phyloP scores from a whole-genome alignment of 1,284 basidiomycete genomes.

The Apiotrichum sp. region DNA sequence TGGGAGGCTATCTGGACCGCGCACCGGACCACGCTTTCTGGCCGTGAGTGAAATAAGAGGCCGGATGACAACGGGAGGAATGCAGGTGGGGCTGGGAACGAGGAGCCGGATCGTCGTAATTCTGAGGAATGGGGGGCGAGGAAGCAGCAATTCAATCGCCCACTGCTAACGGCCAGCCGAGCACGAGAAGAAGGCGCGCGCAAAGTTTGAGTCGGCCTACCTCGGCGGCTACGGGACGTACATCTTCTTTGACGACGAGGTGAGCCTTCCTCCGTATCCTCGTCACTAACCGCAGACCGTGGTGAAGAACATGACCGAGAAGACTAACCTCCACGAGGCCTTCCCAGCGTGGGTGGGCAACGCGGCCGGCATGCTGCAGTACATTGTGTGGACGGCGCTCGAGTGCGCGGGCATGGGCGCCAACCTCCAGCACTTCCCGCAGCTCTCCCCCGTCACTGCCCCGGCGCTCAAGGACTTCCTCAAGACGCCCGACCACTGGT shows the following conservation, averaged over 20 bases:
- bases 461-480: conserved; percentile 36
- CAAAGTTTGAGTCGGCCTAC: conserved; percentile 30
- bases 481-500: conserved; percentile 45
- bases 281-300: conserved; percentile 8
- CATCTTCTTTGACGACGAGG: conserved; percentile 49
- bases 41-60: not conserved
- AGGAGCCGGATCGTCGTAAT: too few relatives aligned
- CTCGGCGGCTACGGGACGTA: conserved; percentile 48
- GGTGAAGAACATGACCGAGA: conserved; percentile 40
- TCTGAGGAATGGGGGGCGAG: too few relatives aligned
- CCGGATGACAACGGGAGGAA: too few relatives aligned
- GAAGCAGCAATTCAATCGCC: too few relatives aligned
- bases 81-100: too few relatives aligned
- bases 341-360: conserved; percentile 33
- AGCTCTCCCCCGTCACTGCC: conserved; percentile 25
- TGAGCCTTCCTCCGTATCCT: conserved; percentile 1
- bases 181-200: not conserved
- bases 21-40: not conserved
- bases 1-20: conserved; percentile 42
- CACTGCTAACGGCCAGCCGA: conserved; percentile 2
- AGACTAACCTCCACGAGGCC: conserved; percentile 34
- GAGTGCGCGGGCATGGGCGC: conserved; percentile 49
- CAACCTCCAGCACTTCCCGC: conserved; percentile 46
- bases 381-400: conserved; percentile 49
- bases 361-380: conserved; percentile 44